phyloP scores from a whole-genome alignment of 176 grass and related monocot genomes.

The Puya raimondii region DNA sequence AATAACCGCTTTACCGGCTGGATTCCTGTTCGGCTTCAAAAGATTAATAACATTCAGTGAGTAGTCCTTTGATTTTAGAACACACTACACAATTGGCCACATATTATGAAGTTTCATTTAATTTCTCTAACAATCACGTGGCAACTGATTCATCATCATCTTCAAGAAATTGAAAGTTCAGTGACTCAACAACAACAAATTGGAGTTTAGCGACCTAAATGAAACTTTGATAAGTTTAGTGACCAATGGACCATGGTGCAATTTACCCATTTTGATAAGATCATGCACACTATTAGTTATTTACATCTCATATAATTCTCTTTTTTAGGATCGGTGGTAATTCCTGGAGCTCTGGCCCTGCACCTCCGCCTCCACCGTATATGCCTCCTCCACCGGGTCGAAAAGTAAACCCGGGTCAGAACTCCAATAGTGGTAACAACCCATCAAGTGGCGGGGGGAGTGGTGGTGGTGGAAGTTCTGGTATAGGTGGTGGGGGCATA shows the following conservation, averaged over 20 bases:
- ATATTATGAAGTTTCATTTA: too few species aligned
- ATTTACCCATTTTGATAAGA: background rate
- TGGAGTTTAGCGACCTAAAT: too few species aligned
- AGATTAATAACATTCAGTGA: constrained; percentile 69
- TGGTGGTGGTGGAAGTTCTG: constrained; percentile 27
- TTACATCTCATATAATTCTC: background rate
- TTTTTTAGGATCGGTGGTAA: constrained; percentile 55
- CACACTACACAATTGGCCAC: too few species aligned
- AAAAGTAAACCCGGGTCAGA: constrained; percentile 12
- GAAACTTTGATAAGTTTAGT: too few species aligned
- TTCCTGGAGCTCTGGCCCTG: constrained; percentile 48
- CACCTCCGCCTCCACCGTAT: constrained; percentile 61
- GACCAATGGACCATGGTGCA: too few species aligned
- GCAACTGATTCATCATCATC: too few species aligned
- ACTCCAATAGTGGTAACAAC: constrained; percentile 20
- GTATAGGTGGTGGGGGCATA: constrained; percentile 43
- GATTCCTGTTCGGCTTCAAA: constrained; percentile 59
- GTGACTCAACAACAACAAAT: too few species aligned
- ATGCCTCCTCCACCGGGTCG: constrained; percentile 26
- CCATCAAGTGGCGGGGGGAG: constrained; percentile 18
- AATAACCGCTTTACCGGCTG: constrained; percentile 75
- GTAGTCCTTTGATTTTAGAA: constrained; percentile 9
- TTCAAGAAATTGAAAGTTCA: too few species aligned
- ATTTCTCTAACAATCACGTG: too few species aligned
- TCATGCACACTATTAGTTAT: background rate